Conservation (phyloP, 371 early-diverging fungal genomes). For the Syncephalastrum monosporum region DNA sequence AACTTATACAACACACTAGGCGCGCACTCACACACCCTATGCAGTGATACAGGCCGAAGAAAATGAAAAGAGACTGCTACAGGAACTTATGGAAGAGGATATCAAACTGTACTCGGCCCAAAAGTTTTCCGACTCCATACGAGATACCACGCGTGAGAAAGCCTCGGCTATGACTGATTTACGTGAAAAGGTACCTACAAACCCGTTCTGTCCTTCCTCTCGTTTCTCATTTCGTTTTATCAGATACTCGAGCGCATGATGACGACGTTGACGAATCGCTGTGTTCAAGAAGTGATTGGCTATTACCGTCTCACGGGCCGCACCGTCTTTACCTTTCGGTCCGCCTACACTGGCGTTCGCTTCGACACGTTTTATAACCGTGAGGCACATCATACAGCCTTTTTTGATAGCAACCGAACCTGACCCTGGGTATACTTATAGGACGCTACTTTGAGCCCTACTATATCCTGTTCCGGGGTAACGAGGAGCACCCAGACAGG, state of each 20-base stretch:
- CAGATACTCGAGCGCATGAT: constrained; percentile 33
- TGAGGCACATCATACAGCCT: constrained; percentile 1
- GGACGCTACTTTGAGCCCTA: constrained; percentile 33
- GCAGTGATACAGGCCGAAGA: constrained; percentile 25
- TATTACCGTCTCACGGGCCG: constrained; percentile 37
- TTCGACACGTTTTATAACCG: constrained; percentile 46
- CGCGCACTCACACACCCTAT: background rate
- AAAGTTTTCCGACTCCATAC: background rate
- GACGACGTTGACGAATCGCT: constrained; percentile 21
- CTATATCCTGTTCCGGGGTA: constrained; percentile 23
- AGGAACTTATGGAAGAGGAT: constrained; percentile 32
- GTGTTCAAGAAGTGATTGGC: constrained; percentile 32
- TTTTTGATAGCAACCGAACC: background rate
- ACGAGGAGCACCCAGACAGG: constrained; percentile 4
- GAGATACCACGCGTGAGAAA: constrained; percentile 30
- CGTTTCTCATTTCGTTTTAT: background rate
- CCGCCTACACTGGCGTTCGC: constrained; percentile 25
- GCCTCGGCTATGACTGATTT: constrained; percentile 21
- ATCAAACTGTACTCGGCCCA: constrained; percentile 8
- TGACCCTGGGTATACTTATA: no score
- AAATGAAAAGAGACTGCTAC: constrained; percentile 21
- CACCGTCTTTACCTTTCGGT: constrained; percentile 28
- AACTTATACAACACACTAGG: background rate
- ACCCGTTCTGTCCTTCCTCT: background rate
- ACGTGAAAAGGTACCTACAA: constrained; percentile 23